Evolutionary conservation across 169 alveolate species (phyloP).

Genomic region (Amoebophrya sp.): DNA sequence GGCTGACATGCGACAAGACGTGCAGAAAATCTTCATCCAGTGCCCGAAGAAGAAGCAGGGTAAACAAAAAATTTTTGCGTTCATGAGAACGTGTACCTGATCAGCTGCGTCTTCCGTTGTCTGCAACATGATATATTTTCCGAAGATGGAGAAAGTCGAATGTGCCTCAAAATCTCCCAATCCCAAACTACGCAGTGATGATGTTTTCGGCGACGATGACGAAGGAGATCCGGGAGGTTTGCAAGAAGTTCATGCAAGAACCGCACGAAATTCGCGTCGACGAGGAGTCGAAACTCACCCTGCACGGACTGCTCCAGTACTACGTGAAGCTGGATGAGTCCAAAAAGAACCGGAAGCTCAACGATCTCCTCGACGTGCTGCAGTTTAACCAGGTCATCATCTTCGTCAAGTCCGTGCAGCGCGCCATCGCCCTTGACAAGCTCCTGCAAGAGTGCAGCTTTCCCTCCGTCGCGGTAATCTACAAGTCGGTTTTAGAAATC

Average conservation of each 20-base stretch:
- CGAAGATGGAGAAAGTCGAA: neutral
- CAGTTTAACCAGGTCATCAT: slow-evolving; percentile 94
- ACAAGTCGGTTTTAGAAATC: too few species aligned
- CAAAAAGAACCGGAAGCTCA: slow-evolving; percentile 88
- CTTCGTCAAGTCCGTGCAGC: slow-evolving; percentile 82
- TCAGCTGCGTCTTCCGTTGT: neutral
- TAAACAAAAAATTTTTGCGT: neutral
- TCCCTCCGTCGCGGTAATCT: slow-evolving; percentile 96
- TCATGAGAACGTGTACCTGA: neutral
- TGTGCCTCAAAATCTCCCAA: neutral
- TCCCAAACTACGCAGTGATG: slow-evolving; percentile 51
- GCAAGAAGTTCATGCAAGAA: slow-evolving; percentile 91
- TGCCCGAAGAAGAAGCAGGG: slow-evolving; percentile 97
- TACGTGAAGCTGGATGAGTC: slow-evolving; percentile 89
- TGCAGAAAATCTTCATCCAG: slow-evolving; percentile 89
- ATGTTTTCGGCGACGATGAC: slow-evolving; percentile 97
- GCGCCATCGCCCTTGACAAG: slow-evolving; percentile 87
- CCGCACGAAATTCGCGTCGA: slow-evolving; percentile 86
- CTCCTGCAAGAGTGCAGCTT: slow-evolving; percentile 87
- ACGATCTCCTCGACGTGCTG: slow-evolving; percentile 85
- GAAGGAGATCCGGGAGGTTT: slow-evolving; percentile 84
- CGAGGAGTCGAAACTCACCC: slow-evolving; percentile 92
- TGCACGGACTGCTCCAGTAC: slow-evolving; percentile 96
- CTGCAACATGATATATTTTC: neutral
- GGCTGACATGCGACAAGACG: slow-evolving; percentile 94